phyloP scores from a whole-genome alignment of 148 eudicot species.

The Selenicereus undatus region DNA sequence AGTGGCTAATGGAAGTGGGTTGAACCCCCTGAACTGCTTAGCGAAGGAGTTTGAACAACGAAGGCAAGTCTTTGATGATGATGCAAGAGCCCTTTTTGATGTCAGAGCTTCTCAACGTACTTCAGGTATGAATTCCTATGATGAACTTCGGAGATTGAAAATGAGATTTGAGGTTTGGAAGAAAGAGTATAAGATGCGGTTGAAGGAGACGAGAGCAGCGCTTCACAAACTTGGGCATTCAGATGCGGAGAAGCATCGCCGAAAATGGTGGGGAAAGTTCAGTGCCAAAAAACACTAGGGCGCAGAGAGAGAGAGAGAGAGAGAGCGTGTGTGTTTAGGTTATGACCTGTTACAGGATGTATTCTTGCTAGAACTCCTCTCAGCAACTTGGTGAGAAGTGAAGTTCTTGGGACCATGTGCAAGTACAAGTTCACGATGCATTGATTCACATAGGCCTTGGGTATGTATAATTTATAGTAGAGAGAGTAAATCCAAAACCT shows the following conservation, averaged over 20 bases:
- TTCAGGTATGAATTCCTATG: conserved; percentile 40
- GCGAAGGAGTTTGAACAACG: conserved; percentile 65
- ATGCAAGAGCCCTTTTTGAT: conserved; percentile 60
- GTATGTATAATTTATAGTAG: conserved; percentile 13
- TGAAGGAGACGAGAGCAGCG: conserved; percentile 58
- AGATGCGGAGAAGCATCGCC: conserved; percentile 44
- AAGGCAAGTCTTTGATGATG: conserved; percentile 54
- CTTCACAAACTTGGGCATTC: conserved; percentile 42
- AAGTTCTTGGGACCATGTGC: background rate
- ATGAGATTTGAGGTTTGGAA: conserved; percentile 75
- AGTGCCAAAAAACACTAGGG: conserved; percentile 30
- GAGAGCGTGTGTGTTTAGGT: background rate
- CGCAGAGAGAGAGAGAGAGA: background rate
- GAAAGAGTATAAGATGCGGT: conserved; percentile 60
- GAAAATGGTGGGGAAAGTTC: conserved; percentile 84
- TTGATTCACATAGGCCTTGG: too few relatives aligned
- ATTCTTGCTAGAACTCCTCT: background rate
- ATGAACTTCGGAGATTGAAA: conserved; percentile 65
- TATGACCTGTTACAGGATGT: background rate
- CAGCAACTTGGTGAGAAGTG: background rate
- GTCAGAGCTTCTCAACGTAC: conserved; percentile 36
- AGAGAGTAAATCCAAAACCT: conserved; percentile 2
- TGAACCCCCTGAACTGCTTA: conserved; percentile 37
- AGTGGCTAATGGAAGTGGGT: conserved; percentile 38
- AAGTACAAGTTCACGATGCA: background rate